Base-by-base conservation (phyloP, 345 rosid species). In the Microthlaspi erraticum region DNA sequence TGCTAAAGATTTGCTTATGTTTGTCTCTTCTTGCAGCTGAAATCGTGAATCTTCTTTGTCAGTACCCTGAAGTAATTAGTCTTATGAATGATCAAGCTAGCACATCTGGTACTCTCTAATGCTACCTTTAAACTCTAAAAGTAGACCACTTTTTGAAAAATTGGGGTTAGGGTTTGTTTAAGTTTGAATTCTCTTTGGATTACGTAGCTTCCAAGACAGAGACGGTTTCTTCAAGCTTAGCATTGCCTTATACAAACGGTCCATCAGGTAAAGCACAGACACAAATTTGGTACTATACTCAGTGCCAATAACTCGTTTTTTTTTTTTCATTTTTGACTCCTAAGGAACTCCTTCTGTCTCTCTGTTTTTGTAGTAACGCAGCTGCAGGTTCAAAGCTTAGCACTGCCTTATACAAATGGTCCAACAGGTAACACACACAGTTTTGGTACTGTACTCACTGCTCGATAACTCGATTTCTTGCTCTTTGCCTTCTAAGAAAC, bases 191-290 rank as follows among this genome's bases (percentile, higher is more conserved):
- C 14, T 33, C 44, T 67, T 43, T 31, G 34, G 10, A 43, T 43
- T 55, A 14, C 6, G 53, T 43, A 54, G 62, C 62, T 54, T 12
- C 6, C 50, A 34, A 3, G 34, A 19, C 10, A 9, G 11, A 31
- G 10, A 2, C 7, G 53, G 32, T n/a, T 8, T 26, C 31, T 43
- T n/a, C 63, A 42, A 54, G 53, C 34, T 43, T 43, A 9, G 7
- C 53, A 55, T 29, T 56, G 54, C 5, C 32, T 42, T 12, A 8
- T 32, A 14, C 64, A 45, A 19, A 20, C 45, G 37, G 37, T 57
- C 18, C 57, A 69, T 23, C 39, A 45, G 65, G 73, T 57, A 57
- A 68, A 55, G 23, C 20, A 26, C 59, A 37, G 31, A 62, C 16
- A 45, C 29, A 13, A 7, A 19, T 19, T 6, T 16, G 38, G 42